Percentiles rank a stretch among this genome's conserved stretches.
These are phyloP conservation scores for Candida boidinii DNA, from an alignment of 805 yeast genomes.

Conservation along the genomic window DNA sequence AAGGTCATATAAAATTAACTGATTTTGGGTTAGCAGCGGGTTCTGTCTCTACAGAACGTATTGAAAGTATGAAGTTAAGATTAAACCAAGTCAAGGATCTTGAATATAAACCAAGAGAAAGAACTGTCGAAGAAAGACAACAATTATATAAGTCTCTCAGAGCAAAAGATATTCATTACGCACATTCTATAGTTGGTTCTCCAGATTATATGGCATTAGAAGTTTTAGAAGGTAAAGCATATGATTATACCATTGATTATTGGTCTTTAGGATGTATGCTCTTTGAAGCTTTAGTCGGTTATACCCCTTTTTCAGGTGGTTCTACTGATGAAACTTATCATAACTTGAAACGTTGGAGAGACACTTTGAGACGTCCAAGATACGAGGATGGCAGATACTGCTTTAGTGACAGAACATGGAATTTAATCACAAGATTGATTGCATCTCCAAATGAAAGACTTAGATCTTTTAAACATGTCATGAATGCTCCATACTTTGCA, in stretches of 20 bases:
- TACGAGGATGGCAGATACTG: conserved; percentile 87
- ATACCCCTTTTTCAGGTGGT: conserved; percentile 94
- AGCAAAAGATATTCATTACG: conserved; percentile 73
- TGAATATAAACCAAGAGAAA: conserved; percentile 56
- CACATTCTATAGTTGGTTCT: conserved; percentile 93
- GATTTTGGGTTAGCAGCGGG: conserved; percentile 99
- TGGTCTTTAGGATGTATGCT: conserved; percentile 98
- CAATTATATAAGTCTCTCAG: conserved; percentile 72
- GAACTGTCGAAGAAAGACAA: conserved; percentile 82
- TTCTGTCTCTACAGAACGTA: conserved; percentile 82
- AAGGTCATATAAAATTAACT: conserved; percentile 87
- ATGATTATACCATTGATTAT: conserved; percentile 94
- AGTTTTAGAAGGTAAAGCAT: conserved; percentile 86
- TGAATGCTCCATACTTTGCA: conserved; percentile 68
- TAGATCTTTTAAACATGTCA: conserved; percentile 73
- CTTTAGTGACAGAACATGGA: conserved; percentile 96
- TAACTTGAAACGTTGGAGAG: conserved; percentile 88
- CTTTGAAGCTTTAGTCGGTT: conserved; percentile 92
- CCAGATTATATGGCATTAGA: conserved; percentile 99
- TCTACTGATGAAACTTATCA: conserved; percentile 91
- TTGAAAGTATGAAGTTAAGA: conserved; percentile 80
- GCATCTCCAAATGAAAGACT: conserved; percentile 72
- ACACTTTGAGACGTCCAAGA: conserved; percentile 80
- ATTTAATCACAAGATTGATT: conserved; percentile 66
- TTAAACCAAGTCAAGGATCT: conserved; percentile 63